These are phyloP conservation scores for Diaporthe sp. DNA, from an alignment of 2,329 filamentous ascomycete species.

Conservation along the genomic window DNA sequence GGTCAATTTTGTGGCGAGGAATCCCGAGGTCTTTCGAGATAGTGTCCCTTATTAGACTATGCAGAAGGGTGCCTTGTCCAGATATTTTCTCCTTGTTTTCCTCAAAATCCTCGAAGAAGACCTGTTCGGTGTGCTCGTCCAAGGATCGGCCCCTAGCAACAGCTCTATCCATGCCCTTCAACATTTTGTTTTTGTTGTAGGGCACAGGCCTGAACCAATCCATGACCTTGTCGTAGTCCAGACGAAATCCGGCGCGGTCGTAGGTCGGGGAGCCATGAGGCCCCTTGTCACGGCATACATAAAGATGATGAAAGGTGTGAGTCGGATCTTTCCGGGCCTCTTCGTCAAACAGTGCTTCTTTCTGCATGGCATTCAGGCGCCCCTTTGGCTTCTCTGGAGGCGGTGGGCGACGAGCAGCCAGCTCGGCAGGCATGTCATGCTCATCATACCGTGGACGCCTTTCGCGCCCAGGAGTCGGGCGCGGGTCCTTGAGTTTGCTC, in stretches of 20 bases:
- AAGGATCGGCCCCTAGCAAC: neutral
- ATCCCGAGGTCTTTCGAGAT: slow-evolving; percentile 45
- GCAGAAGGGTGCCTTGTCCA: accelerated
- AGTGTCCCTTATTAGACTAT: slow-evolving; percentile 38
- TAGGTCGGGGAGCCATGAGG: slow-evolving; percentile 6
- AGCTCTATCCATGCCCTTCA: slow-evolving; percentile 10
- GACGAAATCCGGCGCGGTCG: neutral
- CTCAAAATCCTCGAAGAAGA: slow-evolving; percentile 23
- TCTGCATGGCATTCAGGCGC: slow-evolving; percentile 38
- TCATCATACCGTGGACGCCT: slow-evolving; percentile 37
- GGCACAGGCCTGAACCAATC: neutral
- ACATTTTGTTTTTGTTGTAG: neutral
- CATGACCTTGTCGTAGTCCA: slow-evolving; percentile 22
- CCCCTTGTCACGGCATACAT: neutral
- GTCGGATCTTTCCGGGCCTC: neutral
- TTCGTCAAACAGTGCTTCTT: neutral
- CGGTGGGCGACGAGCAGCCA: slow-evolving; percentile 36
- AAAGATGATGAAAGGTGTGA: neutral
- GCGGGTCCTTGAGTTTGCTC: slow-evolving; percentile 44
- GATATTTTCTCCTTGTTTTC: neutral
- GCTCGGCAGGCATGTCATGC: slow-evolving; percentile 33
- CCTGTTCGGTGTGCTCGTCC: neutral
- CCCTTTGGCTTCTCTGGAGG: slow-evolving; percentile 39
- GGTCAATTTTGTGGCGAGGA: slow-evolving; percentile 42
- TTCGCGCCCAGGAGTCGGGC: slow-evolving; percentile 43